Base-by-base conservation (phyloP, 176 grass and related monocot species). In the Pontederia crassipes region DNA sequence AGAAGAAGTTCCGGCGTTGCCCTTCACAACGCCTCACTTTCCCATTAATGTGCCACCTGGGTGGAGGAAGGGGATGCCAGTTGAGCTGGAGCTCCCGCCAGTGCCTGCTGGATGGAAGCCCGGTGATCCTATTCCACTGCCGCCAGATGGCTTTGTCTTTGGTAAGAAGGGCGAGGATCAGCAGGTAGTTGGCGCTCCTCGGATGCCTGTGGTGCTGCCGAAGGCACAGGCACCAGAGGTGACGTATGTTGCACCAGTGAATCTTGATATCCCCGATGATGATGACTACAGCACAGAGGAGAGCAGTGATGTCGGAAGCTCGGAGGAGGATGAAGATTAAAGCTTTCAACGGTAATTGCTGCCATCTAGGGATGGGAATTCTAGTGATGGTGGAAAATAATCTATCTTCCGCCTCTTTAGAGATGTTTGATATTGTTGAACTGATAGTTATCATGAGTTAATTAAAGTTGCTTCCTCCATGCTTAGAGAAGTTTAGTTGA, bases 311-410 rank as follows among this genome's bases (percentile, higher is more conserved):
- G 84, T 69, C 0, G 84, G 79, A 60, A 97, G 87, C 80, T 98
- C 93, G 48, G 93, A 91, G 45, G 93, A 98, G 69, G 93, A 98
- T 18, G 93, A 98, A 81, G 88, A 98, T 57, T 98, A 68, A 83
- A 51, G 57, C 81, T 61, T 63, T 67, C 32, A 14, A 35, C 46
- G 18, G 46, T 16, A 50, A 52, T 17, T 62, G 35, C 45, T 62
- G 9, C 10, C 13, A 17, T 45, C 6, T 7, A 3, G 5, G 59
- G 8, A 46, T 16, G 12, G 12, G 13, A n/a, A 17, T 13, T 62
- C 45, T 40, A 62, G 7, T 2, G 45, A 27, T 32, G 10, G 32
- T 40, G 32, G 32, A 40, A 40, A 4, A 40, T 40, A 4, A 40
- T 40, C 2, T 2, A 7, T 40, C 6, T 40, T 40, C 20, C 0